These are phyloP conservation scores for Obelidium mucronatum DNA, from an alignment of 192 early-diverging fungal species.

Conservation along the genomic window DNA sequence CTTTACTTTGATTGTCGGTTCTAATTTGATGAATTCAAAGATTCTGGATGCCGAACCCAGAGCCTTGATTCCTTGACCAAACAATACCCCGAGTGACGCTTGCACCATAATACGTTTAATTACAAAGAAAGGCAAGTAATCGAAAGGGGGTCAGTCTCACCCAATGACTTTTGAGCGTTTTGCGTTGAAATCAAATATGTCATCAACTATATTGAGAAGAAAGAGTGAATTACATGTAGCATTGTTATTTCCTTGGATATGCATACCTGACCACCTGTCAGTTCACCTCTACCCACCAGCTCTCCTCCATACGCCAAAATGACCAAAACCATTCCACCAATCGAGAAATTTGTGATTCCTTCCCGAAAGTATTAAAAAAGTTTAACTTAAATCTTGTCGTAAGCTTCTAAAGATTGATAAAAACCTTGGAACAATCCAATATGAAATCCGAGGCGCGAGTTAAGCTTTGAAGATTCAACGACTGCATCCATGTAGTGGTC, in stretches of 20 bases:
- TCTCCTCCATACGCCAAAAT: constrained; percentile 50
- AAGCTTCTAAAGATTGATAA: background rate
- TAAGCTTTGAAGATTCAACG: constrained; percentile 12
- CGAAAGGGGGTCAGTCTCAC: constrained; percentile 7
- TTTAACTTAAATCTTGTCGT: background rate
- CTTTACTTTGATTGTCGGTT: constrained; percentile 22
- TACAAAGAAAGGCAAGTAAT: background rate
- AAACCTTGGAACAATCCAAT: constrained; percentile 51
- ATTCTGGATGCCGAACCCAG: constrained; percentile 42
- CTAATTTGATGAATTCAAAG: constrained; percentile 53
- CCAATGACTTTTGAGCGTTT: constrained; percentile 48
- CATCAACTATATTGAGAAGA: constrained; percentile 38
- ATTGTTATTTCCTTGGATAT: background rate
- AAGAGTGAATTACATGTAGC: too few species aligned
- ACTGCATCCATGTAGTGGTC: constrained; percentile 39
- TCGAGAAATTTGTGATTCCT: constrained; percentile 48
- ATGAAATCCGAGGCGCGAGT: constrained; percentile 42
- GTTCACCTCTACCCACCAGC: constrained; percentile 39
- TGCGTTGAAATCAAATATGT: constrained; percentile 56
- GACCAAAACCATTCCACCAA: constrained; percentile 50
- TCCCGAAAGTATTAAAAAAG: background rate
- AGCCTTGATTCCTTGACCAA: constrained; percentile 54
- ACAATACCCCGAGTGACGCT: constrained; percentile 49
- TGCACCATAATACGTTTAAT: background rate
- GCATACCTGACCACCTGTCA: constrained; percentile 42